Percentiles rank a stretch among this genome's conserved stretches.
phyloP scores from a whole-genome alignment of 2,329 filamentous ascomycete genomes.

The Colletotrichum eleusines region DNA sequence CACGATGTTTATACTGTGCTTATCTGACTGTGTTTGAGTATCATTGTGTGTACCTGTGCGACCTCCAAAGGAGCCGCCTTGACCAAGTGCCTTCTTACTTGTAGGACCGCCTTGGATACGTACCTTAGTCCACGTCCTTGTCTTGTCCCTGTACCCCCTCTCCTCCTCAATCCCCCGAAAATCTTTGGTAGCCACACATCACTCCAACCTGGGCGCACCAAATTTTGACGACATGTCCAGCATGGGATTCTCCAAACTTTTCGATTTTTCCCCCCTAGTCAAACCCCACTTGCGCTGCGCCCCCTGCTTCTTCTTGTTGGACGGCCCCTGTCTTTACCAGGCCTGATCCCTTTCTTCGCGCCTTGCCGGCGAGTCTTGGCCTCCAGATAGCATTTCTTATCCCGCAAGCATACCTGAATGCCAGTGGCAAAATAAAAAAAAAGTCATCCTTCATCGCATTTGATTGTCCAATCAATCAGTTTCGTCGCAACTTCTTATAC shows the following conservation, averaged over 20 bases:
- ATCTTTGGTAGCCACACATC: conserved; percentile 1
- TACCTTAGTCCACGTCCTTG: too few species aligned
- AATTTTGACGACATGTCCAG: conserved; percentile 33
- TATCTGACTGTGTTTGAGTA: neutral
- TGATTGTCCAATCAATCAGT: conserved; percentile 1
- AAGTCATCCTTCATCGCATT: neutral
- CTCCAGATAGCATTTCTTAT: neutral
- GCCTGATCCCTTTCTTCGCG: conserved; percentile 5
- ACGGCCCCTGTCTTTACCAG: neutral
- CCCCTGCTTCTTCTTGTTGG: neutral
- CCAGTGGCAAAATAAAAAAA: conserved; percentile 15
- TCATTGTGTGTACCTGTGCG: too few species aligned
- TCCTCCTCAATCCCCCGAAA: neutral
- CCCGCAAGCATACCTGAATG: conserved; percentile 1
- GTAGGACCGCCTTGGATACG: too few species aligned
- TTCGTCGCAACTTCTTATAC: neutral
- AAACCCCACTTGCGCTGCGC: conserved; percentile 16
- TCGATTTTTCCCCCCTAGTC: conserved; percentile 19
- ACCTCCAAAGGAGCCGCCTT: too few species aligned
- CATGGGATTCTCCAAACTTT: conserved; percentile 42
- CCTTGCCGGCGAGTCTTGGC: neutral
- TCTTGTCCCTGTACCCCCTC: neutral
- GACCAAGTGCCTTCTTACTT: too few species aligned
- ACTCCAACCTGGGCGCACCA: conserved; percentile 1
- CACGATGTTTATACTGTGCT: neutral